A percentile compares a stretch with the other conserved stretches of the same genome.
These are phyloP conservation scores for Boeremia lycopersici DNA, from an alignment of 2,329 filamentous ascomycete genomes.

Conservation along the genomic window DNA sequence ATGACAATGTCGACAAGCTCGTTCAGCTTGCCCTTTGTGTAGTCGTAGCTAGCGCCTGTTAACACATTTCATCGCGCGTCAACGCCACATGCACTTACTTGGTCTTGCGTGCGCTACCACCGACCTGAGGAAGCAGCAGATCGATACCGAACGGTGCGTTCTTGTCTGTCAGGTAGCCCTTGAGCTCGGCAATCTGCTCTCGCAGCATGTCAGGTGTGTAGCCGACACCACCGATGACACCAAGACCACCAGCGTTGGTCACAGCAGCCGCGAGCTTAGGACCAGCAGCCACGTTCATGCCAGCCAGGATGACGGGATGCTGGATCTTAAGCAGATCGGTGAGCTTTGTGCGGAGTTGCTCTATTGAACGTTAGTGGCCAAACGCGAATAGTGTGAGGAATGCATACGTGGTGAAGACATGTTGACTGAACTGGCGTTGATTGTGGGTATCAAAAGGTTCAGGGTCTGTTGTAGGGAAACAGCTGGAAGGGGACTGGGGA, in stretches of 20 bases:
- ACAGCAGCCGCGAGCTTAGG: constrained; percentile 96
- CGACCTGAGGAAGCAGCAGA: constrained; percentile 90
- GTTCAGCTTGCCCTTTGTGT: constrained; percentile 97
- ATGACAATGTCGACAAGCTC: constrained; percentile 92
- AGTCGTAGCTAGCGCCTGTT: constrained; percentile 78
- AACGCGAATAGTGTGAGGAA: constrained; percentile 19
- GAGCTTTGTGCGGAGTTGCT: constrained; percentile 86
- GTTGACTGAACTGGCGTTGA: constrained; percentile 27
- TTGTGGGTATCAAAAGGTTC: background rate
- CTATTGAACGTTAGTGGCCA: constrained; percentile 54
- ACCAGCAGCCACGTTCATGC: constrained; percentile 98
- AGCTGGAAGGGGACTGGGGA: constrained; percentile 2
- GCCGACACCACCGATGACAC: constrained; percentile 92
- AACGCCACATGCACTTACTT: constrained; percentile 61
- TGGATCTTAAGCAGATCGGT: constrained; percentile 98
- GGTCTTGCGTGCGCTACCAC: constrained; percentile 91
- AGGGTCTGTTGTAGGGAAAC: background rate
- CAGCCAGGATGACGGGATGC: constrained; percentile 92
- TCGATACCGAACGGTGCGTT: constrained; percentile 95
- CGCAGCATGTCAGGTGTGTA: constrained; percentile 98
- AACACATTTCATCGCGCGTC: background rate
- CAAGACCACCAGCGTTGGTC: constrained; percentile 93
- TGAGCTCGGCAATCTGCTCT: constrained; percentile 94
- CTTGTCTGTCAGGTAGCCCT: constrained; percentile 85
- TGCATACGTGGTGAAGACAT: constrained; percentile 84